phyloP scores from a whole-genome alignment of 2,329 filamentous ascomycete genomes.

The Akanthomyces muscarius region DNA sequence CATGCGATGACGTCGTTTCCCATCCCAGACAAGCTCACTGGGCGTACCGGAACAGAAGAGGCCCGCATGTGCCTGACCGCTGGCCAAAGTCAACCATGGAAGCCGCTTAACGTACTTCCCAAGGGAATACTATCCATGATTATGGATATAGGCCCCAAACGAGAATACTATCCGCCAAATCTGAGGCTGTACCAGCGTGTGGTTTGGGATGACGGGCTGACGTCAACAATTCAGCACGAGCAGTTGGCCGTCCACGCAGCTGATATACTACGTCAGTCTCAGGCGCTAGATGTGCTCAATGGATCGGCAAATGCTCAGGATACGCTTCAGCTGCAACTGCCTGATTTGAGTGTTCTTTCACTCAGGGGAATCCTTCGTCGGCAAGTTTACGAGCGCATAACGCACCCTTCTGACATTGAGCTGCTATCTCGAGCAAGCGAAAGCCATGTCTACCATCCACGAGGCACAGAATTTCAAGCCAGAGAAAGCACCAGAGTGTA shows the following conservation, averaged over 20 bases:
- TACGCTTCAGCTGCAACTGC: background rate
- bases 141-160: constrained; percentile 26
- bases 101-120: constrained; percentile 24
- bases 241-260: constrained; percentile 28
- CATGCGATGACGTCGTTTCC: constrained; percentile 59
- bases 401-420: constrained; percentile 4
- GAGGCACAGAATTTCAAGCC: background rate
- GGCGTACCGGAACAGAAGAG: constrained; percentile 58
- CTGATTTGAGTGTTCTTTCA: background rate
- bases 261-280: constrained; percentile 30
- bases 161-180: constrained; percentile 36
- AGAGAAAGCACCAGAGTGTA: background rate
- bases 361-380: constrained; percentile 23
- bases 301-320: background rate
- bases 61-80: constrained; percentile 47
- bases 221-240: constrained; percentile 37
- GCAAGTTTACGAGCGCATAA: constrained; percentile 24
- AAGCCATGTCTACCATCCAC: background rate
- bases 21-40: constrained; percentile 54
- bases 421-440: background rate
- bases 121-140: constrained; percentile 13
- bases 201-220: constrained; percentile 30
- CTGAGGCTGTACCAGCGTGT: constrained; percentile 33
- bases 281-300: constrained; percentile 25
- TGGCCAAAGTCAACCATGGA: constrained; percentile 48